Evolutionary conservation across 257 asterid genomes (phyloP), one percentile per base, ranked within the genome.

Genomic region (Solanum tarijense): DNA sequence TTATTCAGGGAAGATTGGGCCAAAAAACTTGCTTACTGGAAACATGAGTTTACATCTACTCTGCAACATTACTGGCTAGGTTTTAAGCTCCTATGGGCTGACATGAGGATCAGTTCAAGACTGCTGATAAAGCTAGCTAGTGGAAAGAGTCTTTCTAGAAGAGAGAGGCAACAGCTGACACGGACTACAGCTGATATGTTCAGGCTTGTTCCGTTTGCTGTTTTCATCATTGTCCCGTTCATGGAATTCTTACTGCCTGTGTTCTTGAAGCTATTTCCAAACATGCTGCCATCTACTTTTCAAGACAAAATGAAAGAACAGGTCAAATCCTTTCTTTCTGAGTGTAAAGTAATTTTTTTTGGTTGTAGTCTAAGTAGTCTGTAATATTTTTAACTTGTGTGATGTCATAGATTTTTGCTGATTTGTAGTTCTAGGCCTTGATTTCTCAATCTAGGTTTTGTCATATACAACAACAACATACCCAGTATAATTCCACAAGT

Each of bases 261-360:
- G 41, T 92, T 92, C 89, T 89, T 96, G 89, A 96, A 96, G 93
- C 93, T 96, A 84, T 96, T 96, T 87, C 99, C 99, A 4, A 95
- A 95, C 91, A 94, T 96, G 98, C 90, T 96, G 60, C 99, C 99
- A 39, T 96, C 99, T 32, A 95, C 98, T 66, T 96, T 96, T 91
- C 98, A 96, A 91, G 98, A 96, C 93, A 96, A 96, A 94, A 93
- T 95, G 99, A 95, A 96, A 90, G 99, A 95, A 91, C 92, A 96
- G 98, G 99, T 96, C 85, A 90, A 12, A 58, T 46, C 23, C 83
- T 89, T 66, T 89, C 52, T 83, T 76, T 88, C 84, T 1, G 87
- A 43, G 38, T 79, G 38, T 79, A 16, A 81, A 81, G 29, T 48
- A 88, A 89, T 32, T 32, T 43, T 89, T 18, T 55, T 23, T 35